phyloP scores from a whole-genome alignment of 2,329 filamentous ascomycete species.

The Trichoderma pleuroti region DNA sequence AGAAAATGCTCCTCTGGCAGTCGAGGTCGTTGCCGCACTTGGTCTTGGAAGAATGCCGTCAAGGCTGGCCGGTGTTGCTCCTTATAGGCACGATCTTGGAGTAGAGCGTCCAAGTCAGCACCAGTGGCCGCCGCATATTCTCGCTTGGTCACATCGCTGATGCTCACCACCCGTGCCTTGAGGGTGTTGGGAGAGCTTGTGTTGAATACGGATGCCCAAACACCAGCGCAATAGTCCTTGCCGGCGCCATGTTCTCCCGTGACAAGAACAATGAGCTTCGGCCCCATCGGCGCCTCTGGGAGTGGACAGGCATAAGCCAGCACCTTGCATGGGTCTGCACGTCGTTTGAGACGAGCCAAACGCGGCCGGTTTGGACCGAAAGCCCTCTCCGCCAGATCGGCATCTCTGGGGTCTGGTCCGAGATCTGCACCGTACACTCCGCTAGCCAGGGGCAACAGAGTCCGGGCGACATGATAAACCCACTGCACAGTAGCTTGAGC shows the following conservation, averaged over 20 bases:
- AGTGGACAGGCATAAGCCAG: slow-evolving; percentile 56
- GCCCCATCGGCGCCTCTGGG: slow-evolving; percentile 33
- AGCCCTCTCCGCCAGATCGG: slow-evolving; percentile 46
- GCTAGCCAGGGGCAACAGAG: slow-evolving; percentile 47
- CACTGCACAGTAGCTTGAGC: slow-evolving; percentile 43
- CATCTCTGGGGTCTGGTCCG: slow-evolving; percentile 58
- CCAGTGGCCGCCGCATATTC: slow-evolving; percentile 51
- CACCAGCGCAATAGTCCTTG: slow-evolving; percentile 57
- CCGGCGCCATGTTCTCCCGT: slow-evolving; percentile 53
- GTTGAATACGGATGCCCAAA: slow-evolving; percentile 47
- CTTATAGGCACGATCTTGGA: slow-evolving; percentile 57
- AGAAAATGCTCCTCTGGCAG: slow-evolving; percentile 52
- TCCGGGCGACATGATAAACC: slow-evolving; percentile 51
- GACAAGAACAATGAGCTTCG: slow-evolving; percentile 54
- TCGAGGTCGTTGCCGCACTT: slow-evolving; percentile 40
- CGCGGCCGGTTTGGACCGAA: slow-evolving; percentile 54
- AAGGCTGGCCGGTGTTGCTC: slow-evolving; percentile 54
- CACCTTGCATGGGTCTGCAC: slow-evolving; percentile 47
- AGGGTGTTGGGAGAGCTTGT: slow-evolving; percentile 27
- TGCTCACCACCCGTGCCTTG: slow-evolving; percentile 46
- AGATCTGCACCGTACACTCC: slow-evolving; percentile 61
- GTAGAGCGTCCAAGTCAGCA: slow-evolving; percentile 46
- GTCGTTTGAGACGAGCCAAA: slow-evolving; percentile 49
- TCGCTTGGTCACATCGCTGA: slow-evolving; percentile 55
- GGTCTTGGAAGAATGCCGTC: slow-evolving; percentile 48